These are phyloP conservation scores for Chlorella sp. DNA, from an alignment of 139 green algal species.

Conservation along the genomic window DNA sequence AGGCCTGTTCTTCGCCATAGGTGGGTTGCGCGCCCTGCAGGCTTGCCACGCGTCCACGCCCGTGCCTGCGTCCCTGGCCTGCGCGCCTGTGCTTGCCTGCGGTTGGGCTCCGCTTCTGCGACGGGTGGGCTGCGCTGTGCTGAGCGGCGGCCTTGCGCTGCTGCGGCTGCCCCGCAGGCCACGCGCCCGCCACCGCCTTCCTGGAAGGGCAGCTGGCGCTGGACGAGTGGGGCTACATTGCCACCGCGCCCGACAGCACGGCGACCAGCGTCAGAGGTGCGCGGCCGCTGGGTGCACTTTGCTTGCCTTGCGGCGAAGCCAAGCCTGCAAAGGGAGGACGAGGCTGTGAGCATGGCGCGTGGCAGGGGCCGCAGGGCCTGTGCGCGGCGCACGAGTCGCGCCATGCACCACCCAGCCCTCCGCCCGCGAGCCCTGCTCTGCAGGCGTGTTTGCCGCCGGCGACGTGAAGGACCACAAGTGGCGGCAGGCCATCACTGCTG, in stretches of 20 bases:
- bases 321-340: no score
- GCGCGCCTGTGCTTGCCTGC: no score
- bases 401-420: no score
- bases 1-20: conserved; percentile 81
- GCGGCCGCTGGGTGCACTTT: neutral
- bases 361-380: no score
- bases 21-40: conserved; percentile 1
- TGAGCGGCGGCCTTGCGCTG: neutral
- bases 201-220: conserved; percentile 67
- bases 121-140: neutral
- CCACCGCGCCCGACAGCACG: conserved; percentile 62
- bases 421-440: no score
- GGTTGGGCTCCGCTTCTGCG: no score
- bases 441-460: conserved; percentile 70
- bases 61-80: no score
- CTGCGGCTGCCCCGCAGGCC: conserved; percentile 25
- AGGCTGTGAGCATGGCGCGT: no score
- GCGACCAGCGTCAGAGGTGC: conserved; percentile 56
- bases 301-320: no score
- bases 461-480: conserved; percentile 83
- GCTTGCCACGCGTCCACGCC: neutral
- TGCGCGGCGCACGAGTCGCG: no score
- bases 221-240: conserved; percentile 73
- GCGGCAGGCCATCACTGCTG: conserved; percentile 77
- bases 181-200: conserved; percentile 72